phyloP scores from a whole-genome alignment of 2,329 filamentous ascomycete genomes.

The Colletotrichum melonis region DNA sequence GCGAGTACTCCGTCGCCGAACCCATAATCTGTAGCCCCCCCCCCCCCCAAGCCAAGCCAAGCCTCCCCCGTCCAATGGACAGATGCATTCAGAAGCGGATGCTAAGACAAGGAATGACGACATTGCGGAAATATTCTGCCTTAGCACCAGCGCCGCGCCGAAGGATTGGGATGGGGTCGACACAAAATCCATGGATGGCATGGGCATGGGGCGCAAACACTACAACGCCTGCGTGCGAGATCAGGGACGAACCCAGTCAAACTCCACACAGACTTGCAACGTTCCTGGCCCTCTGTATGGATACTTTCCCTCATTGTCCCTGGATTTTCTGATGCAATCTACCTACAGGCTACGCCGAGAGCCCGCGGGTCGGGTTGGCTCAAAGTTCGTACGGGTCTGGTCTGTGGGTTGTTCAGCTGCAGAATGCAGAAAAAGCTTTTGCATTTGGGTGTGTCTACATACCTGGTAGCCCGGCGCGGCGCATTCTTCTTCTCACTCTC shows the following conservation, averaged over 20 bases:
- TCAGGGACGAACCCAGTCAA: conserved; percentile 31
- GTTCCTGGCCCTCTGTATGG: conserved; percentile 11
- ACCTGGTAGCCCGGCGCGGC: background rate
- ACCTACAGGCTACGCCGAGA: background rate
- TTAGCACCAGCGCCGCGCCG: conserved; percentile 20
- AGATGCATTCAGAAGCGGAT: background rate
- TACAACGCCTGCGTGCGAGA: background rate
- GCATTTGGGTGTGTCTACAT: background rate
- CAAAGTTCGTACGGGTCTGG: background rate
- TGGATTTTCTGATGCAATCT: conserved; percentile 23
- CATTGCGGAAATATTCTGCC: conserved; percentile 30
- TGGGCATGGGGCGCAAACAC: background rate
- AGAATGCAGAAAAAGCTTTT: background rate
- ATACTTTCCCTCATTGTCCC: conserved; percentile 24
- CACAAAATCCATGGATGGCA: background rate
- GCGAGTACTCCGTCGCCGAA: background rate
- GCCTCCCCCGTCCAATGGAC: background rate
- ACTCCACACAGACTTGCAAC: conserved; percentile 30
- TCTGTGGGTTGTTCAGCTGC: background rate
- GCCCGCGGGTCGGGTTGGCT: conserved; percentile 5
- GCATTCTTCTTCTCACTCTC: background rate
- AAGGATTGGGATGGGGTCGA: conserved; percentile 17
- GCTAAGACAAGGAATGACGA: conserved; percentile 29
- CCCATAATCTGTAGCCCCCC: background rate
- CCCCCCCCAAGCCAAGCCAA: too few relatives aligned